Conservation (phyloP, 257 asterid genomes). For the Solanum chiquidenum region DNA sequence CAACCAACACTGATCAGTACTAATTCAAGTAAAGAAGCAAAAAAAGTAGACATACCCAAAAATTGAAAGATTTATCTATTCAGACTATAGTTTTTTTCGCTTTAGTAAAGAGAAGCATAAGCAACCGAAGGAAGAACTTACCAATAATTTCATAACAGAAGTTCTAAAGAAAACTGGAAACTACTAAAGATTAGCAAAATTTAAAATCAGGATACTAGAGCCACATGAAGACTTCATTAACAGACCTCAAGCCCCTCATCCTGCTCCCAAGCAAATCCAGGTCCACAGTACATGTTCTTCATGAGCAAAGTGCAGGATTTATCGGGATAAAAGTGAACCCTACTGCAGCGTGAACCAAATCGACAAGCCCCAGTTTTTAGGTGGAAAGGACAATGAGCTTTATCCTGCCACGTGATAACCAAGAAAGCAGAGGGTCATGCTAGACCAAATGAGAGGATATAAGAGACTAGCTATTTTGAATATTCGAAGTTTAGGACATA, state of each 20-base stretch:
- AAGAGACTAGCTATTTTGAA: background rate
- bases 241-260: conserved; percentile 99
- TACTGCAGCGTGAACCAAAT: conserved; percentile 80
- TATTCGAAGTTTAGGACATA: background rate
- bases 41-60: background rate
- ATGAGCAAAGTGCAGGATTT: conserved; percentile 84
- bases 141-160: background rate
- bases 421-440: conserved; percentile 18
- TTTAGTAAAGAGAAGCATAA: background rate
- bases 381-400: conserved; percentile 98
- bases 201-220: conserved; percentile 79
- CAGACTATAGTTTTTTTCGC: background rate
- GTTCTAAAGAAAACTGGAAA: background rate
- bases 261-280: conserved; percentile 98
- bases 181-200: conserved; percentile 8
- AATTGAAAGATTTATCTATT: background rate
- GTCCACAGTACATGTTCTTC: conserved; percentile 91
- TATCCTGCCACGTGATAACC: conserved; percentile 59
- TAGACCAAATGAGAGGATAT: background rate
- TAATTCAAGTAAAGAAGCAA: background rate
- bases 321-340: conserved; percentile 96
- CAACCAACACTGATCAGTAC: background rate
- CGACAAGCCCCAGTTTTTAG: conserved; percentile 97
- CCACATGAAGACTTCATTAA: conserved; percentile 78
- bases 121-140: background rate